Conservation (phyloP, 2,329 filamentous ascomycete genomes). For the Elsinoe fawcettii region DNA sequence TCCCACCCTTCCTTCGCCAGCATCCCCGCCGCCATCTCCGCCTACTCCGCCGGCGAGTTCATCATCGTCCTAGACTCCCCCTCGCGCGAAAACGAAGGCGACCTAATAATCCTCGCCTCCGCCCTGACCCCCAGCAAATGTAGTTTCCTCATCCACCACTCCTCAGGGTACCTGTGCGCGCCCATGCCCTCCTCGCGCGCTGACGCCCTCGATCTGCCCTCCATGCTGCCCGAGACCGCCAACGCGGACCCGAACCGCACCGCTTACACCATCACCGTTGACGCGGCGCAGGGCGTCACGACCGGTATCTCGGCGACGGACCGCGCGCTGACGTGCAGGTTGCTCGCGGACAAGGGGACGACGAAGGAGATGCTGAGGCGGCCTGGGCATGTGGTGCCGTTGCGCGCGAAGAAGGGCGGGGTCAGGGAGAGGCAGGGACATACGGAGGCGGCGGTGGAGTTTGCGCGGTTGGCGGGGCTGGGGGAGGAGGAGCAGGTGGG, state of each 20-base stretch:
- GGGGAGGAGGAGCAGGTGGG: constrained; percentile 58
- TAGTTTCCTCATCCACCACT: constrained; percentile 91
- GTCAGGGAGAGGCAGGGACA: constrained; percentile 75
- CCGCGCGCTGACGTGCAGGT: constrained; percentile 70
- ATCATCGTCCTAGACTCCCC: constrained; percentile 91
- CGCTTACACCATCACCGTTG: constrained; percentile 86
- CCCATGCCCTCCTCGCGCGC: constrained; percentile 66
- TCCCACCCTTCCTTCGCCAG: neutral
- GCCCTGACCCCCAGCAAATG: constrained; percentile 81
- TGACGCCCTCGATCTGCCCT: constrained; percentile 66
- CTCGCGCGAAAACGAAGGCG: constrained; percentile 93
- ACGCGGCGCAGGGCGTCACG: constrained; percentile 64
- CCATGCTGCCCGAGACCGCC: constrained; percentile 69
- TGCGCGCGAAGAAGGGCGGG: constrained; percentile 70
- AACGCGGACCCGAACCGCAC: constrained; percentile 75
- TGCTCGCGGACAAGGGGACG: constrained; percentile 60
- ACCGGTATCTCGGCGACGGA: constrained; percentile 91
- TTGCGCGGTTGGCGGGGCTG: constrained; percentile 70
- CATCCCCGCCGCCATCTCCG: constrained; percentile 11
- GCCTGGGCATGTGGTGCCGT: constrained; percentile 83
- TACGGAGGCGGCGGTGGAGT: constrained; percentile 87
- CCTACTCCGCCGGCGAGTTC: constrained; percentile 59
- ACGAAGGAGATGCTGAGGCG: constrained; percentile 60
- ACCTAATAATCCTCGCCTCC: constrained; percentile 88
- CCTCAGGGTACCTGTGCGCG: constrained; percentile 82